Percentiles rank a stretch among this genome's conserved stretches.
These are phyloP conservation scores for Dendrocalamus sinicus DNA, from an alignment of 176 grass and related monocot species.

Conservation along the genomic window DNA sequence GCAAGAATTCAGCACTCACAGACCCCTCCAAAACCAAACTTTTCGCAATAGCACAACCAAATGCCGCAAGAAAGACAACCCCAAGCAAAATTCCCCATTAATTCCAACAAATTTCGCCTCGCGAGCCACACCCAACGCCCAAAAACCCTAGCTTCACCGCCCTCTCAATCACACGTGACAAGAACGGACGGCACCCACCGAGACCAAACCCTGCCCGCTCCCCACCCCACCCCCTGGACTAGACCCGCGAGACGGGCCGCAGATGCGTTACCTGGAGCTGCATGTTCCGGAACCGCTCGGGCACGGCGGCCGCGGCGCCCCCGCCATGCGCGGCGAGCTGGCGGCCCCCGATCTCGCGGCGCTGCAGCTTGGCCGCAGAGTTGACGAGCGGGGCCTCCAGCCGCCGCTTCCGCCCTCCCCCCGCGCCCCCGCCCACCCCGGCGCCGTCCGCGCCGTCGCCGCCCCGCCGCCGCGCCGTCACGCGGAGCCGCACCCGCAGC, in stretches of 20 bases:
- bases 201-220: neutral
- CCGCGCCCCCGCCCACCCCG: neutral
- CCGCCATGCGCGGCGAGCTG: slow-evolving; percentile 62
- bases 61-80: neutral
- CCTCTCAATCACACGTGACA: neutral
- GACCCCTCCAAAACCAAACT: neutral
- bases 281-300: slow-evolving; percentile 90
- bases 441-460: slow-evolving; percentile 19
- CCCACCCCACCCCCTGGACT: neutral
- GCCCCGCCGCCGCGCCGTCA: slow-evolving; percentile 64
- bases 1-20: neutral
- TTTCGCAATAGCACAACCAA: neutral
- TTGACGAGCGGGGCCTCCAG: slow-evolving; percentile 56
- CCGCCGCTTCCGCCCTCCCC: slow-evolving; percentile 31
- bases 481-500: slow-evolving; percentile 71
- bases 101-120: neutral
- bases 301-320: slow-evolving; percentile 60
- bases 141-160: slow-evolving; percentile 11
- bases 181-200: neutral
- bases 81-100: neutral
- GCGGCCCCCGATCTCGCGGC: slow-evolving; percentile 81
- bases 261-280: slow-evolving; percentile 63
- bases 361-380: slow-evolving; percentile 85
- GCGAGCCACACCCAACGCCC: neutral
- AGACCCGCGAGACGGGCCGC: neutral